These are phyloP conservation scores for Kodamaea leandrae DNA, from an alignment of 805 yeast species.

Conservation along the genomic window DNA sequence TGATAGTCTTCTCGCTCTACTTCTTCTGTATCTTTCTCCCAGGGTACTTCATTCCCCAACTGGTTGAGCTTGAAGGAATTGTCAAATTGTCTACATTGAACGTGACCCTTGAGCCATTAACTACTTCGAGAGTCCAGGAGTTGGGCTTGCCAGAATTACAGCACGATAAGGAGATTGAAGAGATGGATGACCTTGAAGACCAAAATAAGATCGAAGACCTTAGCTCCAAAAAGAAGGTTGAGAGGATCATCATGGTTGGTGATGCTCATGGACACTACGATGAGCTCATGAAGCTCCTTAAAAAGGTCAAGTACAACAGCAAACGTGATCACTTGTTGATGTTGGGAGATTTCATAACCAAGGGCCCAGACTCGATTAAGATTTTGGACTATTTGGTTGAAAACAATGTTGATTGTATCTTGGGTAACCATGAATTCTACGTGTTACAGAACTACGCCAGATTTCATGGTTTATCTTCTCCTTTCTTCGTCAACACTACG, in stretches of 20 bases:
- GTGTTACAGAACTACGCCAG: slow-evolving; percentile 63
- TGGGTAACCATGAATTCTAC: slow-evolving; percentile 88
- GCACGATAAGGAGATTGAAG: neutral
- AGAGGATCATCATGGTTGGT: slow-evolving; percentile 69
- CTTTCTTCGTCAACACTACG: slow-evolving; percentile 21
- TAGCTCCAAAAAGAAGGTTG: slow-evolving; percentile 15
- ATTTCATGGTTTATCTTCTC: slow-evolving; percentile 48
- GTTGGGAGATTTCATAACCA: slow-evolving; percentile 81
- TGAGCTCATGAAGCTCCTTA: slow-evolving; percentile 52
- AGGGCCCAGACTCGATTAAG: slow-evolving; percentile 73
- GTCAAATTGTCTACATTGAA: slow-evolving; percentile 22
- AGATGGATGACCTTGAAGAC: slow-evolving; percentile 1
- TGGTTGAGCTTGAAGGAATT: slow-evolving; percentile 25
- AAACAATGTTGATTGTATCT: slow-evolving; percentile 62
- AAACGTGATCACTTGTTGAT: slow-evolving; percentile 59
- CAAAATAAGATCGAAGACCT: neutral
- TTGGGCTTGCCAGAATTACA: slow-evolving; percentile 1
- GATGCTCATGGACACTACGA: slow-evolving; percentile 82
- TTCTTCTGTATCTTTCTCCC: slow-evolving; percentile 36
- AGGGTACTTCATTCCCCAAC: slow-evolving; percentile 31
- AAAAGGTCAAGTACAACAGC: slow-evolving; percentile 45
- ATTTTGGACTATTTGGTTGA: slow-evolving; percentile 59
- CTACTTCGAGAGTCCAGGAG: slow-evolving; percentile 1
- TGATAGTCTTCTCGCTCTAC: slow-evolving; percentile 21
- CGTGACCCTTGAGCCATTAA: slow-evolving; percentile 26